Base-by-base conservation (phyloP, 176 grass and related monocot species). In the Pontederia paniculata region DNA sequence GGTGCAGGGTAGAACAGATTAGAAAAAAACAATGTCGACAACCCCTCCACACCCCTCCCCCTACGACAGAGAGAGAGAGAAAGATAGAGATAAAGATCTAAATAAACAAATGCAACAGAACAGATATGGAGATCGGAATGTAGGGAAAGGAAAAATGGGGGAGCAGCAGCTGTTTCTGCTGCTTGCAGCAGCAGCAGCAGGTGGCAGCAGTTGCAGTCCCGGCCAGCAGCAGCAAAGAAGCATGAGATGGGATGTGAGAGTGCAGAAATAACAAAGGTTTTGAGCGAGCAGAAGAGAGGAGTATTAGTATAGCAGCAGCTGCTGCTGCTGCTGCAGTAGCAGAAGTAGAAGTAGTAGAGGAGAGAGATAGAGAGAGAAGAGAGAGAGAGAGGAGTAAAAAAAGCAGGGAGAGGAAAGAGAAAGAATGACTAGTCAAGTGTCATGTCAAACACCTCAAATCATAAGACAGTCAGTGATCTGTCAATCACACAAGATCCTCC, bases 361-460 rank as follows among this genome's bases (percentile, higher is more conserved):
- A 60, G 45, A 69, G 55, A 45, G 63, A 50, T 17, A 44, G 17
- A 50, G 5, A 56, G 43, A 60, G 20, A 52, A 23, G 44, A n/a
- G 10, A 52, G 15, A 55, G 4, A 18, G 19, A 45, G n/a, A n/a
- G n/a, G n/a, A n/a, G n/a, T n/a, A 57, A 9, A 28, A 17, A 67
- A 50, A n/a, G n/a, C n/a, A n/a, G 51, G 5, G 12, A 17, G 3
- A 47, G 17, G 10, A 17, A 5, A 54, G 16, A 42, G 37, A 20
- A 60, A 66, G 66, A 76, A 71, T 71, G 78, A 81, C 60, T 70
- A 71, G 72, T 81, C 78, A 76, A 76, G 66, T 57, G 78, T 81
- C 78, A 71, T 60, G 42, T 81, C 72, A 15, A 43, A 76, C 78
- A 48, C 72, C 72, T 68, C 78, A 71, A 76, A 81, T 81, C 78